These are phyloP conservation scores for Acidiella bohemica DNA, from an alignment of 495 filamentous ascomycete genomes.

Conservation along the genomic window DNA sequence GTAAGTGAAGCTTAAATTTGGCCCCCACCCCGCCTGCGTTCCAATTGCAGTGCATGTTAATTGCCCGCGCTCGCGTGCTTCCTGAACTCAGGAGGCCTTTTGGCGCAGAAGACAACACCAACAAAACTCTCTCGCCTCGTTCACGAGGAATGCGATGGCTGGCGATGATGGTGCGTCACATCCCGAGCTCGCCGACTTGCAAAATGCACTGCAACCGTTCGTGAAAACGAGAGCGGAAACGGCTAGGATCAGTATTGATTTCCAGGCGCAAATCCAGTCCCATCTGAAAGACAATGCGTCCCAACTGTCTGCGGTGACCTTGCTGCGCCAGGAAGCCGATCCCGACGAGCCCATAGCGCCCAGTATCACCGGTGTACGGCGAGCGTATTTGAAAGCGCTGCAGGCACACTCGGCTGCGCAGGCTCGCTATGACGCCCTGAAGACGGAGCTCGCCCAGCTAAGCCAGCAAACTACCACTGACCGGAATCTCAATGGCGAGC, in stretches of 20 bases:
- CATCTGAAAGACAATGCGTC: conserved; percentile 1
- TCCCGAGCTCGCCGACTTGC: too few species aligned
- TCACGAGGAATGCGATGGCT: too few species aligned
- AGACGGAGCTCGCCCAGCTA: conserved; percentile 13
- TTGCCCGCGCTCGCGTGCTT: background rate
- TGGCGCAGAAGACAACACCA: too few species aligned
- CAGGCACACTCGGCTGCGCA: conserved; percentile 17
- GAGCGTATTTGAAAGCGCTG: conserved; percentile 21
- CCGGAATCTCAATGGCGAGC: too few species aligned
- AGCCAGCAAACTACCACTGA: background rate
- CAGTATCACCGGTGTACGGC: conserved; percentile 12
- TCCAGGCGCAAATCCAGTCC: conserved; percentile 18
- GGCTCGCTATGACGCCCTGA: conserved; percentile 18
- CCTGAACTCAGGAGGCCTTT: too few species aligned
- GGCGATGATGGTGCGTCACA: too few species aligned
- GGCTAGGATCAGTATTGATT: conserved; percentile 14
- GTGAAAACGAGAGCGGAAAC: conserved; percentile 24
- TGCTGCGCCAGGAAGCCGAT: conserved; percentile 5
- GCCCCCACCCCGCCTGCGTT: too few species aligned
- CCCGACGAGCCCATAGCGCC: background rate
- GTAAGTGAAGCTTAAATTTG: too few species aligned
- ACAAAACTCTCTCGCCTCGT: too few species aligned
- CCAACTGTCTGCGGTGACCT: conserved; percentile 1
- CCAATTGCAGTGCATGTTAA: too few species aligned
- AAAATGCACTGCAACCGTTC: conserved; percentile 18